Base-by-base conservation (phyloP, 352 stramenopile genomes). In the Phytophthora podocarpi region DNA sequence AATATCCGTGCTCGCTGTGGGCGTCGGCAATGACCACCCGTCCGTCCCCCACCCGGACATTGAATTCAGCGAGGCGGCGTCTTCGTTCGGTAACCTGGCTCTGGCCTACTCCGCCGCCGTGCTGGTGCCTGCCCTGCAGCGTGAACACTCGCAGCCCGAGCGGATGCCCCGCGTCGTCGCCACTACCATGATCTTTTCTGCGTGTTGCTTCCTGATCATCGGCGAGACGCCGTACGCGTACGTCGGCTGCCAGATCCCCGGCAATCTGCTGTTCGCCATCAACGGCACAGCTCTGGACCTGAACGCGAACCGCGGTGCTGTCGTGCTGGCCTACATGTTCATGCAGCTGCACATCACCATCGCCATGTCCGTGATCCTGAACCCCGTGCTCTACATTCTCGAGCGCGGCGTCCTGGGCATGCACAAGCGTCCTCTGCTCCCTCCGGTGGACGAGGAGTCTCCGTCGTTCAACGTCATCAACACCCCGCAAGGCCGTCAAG, bases 341-440 rank as follows among this genome's bases (percentile, higher is more conserved):
- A 87, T 87, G 77, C 77, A 83, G 57, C 40, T 85, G 43, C 77
- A 86, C 59, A 79, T 86, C 56, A 80, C 71, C 45, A 85, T 87
- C 53, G 77, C 75, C 3, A 76, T 85, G 55, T 76, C 72, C 23
- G 70, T 83, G n/a, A 84, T 87, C 53, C 37, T 87, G 40, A 77
- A 82, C 52, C 74, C 74, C 5, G 72, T 81, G 46, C 49, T 87
- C 12, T 83, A 85, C 60, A 80, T 85, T 34, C 60, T 66, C 18
- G 77, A 87, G 61, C 74, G 77, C 15, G 67, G 64, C 1, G 51
- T 85, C 48, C 51, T 87, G 41, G 74, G 74, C 39, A 80, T 85
- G 72, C 77, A 83, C 67, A 77, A 82, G 62, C 74, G 66, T 47
- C 62, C 65, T 28, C 8, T 67, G 1, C 48, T 63, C 1, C 6